A percentile compares a stretch with the other conserved stretches of the same genome.
Conservation (phyloP, 2,329 filamentous ascomycete genomes). For the Zymoseptoria brevis region DNA sequence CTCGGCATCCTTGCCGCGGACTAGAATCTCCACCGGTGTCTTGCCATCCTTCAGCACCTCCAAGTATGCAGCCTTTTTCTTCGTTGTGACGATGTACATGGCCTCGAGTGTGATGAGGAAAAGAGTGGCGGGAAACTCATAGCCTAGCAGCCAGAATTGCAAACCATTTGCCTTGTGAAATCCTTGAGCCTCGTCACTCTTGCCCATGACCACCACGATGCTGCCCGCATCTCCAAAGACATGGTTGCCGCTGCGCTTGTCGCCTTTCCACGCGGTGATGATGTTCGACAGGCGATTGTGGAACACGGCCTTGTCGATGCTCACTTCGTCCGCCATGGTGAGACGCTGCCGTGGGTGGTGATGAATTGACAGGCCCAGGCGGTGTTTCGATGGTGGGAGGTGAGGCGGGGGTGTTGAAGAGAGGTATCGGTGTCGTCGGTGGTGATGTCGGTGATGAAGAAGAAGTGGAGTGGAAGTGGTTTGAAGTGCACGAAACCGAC, state of each 20-base stretch:
- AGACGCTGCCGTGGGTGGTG: slow-evolving; percentile 14
- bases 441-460: slow-evolving; percentile 3
- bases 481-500: slow-evolving; percentile 4
- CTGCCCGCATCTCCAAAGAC: slow-evolving; percentile 81
- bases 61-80: slow-evolving; percentile 95
- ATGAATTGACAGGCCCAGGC: slow-evolving; percentile 8
- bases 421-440: not conserved
- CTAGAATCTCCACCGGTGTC: slow-evolving; percentile 82
- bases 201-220: slow-evolving; percentile 86
- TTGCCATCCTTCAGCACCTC: slow-evolving; percentile 84
- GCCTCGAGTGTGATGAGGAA: slow-evolving; percentile 85
- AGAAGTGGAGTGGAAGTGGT: slow-evolving; percentile 1
- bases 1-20: slow-evolving; percentile 83
- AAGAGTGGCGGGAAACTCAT: slow-evolving; percentile 94
- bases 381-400: slow-evolving; percentile 8
- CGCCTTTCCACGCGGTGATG: slow-evolving; percentile 87
- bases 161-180: slow-evolving; percentile 96
- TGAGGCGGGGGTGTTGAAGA: not conserved
- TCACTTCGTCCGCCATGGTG: slow-evolving; percentile 69
- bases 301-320: slow-evolving; percentile 89
- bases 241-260: slow-evolving; percentile 79
- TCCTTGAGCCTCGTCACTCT: slow-evolving; percentile 77
- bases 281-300: slow-evolving; percentile 86
- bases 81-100: slow-evolving; percentile 87
- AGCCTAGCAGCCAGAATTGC: slow-evolving; percentile 97